phyloP scores from a whole-genome alignment of 2,329 filamentous ascomycete species.

The Fonsecaea nubica region DNA sequence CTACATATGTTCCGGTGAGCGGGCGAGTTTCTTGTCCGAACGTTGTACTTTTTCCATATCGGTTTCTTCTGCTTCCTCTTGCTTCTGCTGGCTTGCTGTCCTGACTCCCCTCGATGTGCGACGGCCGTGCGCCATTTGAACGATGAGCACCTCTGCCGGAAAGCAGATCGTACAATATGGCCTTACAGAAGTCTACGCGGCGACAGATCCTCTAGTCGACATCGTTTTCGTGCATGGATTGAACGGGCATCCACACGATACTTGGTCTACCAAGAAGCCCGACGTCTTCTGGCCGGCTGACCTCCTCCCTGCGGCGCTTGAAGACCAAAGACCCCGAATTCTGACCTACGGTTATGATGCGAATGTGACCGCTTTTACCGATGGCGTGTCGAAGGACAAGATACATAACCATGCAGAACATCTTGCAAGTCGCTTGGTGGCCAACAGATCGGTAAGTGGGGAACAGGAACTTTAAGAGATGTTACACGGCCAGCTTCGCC shows the following conservation, averaged over 20 bases:
- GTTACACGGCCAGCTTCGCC: background rate
- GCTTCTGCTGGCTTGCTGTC: slow-evolving; percentile 3
- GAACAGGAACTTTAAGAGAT: background rate
- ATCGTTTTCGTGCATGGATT: slow-evolving; percentile 75
- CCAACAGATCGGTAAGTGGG: slow-evolving; percentile 61
- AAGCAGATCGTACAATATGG: slow-evolving; percentile 48
- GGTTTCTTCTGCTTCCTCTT: slow-evolving; percentile 9
- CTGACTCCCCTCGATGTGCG: background rate
- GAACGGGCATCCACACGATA: slow-evolving; percentile 68
- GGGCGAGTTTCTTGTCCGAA: background rate
- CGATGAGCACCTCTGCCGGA: slow-evolving; percentile 23
- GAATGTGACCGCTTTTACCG: slow-evolving; percentile 61
- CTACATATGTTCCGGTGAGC: slow-evolving; percentile 24
- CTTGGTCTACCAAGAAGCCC: slow-evolving; percentile 64
- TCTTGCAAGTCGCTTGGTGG: slow-evolving; percentile 66
- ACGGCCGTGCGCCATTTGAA: background rate
- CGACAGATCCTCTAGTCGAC: slow-evolving; percentile 50
- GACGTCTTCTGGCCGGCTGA: slow-evolving; percentile 73
- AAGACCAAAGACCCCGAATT: slow-evolving; percentile 65
- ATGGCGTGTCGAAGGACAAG: slow-evolving; percentile 67
- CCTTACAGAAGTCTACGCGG: slow-evolving; percentile 51
- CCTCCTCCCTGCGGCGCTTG: slow-evolving; percentile 67
- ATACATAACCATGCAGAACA: slow-evolving; percentile 75
- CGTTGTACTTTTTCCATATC: background rate
- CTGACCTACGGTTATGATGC: slow-evolving; percentile 79